phyloP scores from a whole-genome alignment of 345 rosid genomes.

The Gossypioides kirkii region DNA sequence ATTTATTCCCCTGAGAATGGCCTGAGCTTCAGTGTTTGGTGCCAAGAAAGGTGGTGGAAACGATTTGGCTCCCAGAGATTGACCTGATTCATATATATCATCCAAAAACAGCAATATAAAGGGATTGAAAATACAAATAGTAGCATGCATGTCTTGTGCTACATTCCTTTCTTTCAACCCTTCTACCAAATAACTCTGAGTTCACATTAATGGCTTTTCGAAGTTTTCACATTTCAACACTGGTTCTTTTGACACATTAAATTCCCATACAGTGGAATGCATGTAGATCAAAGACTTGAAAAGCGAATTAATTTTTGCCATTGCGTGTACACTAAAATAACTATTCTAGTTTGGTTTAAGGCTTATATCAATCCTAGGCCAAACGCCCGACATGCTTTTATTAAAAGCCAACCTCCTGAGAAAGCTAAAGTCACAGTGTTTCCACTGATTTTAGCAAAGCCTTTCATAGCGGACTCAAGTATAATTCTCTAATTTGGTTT shows the following conservation, averaged over 20 bases:
- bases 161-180: not conserved
- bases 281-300: conserved; percentile 1
- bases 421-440: no score
- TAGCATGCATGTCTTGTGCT: not conserved
- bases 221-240: not conserved
- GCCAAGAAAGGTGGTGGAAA: conserved; percentile 42
- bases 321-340: not conserved
- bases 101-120: not conserved
- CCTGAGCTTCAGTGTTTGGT: conserved; percentile 29
- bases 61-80: conserved; percentile 44
- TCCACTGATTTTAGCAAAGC: no score
- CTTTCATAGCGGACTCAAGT: no score
- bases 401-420: no score
- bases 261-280: not conserved
- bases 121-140: not conserved
- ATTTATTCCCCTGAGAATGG: conserved; percentile 37
- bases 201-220: not conserved
- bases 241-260: not conserved
- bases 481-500: no score
- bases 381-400: no score
- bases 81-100: conserved; percentile 23
- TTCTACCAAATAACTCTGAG: not conserved
- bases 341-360: not conserved
- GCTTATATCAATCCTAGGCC: not conserved
- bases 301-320: not conserved